Base-by-base conservation (phyloP, 2,329 filamentous ascomycete species). In the Venturia pyrina region DNA sequence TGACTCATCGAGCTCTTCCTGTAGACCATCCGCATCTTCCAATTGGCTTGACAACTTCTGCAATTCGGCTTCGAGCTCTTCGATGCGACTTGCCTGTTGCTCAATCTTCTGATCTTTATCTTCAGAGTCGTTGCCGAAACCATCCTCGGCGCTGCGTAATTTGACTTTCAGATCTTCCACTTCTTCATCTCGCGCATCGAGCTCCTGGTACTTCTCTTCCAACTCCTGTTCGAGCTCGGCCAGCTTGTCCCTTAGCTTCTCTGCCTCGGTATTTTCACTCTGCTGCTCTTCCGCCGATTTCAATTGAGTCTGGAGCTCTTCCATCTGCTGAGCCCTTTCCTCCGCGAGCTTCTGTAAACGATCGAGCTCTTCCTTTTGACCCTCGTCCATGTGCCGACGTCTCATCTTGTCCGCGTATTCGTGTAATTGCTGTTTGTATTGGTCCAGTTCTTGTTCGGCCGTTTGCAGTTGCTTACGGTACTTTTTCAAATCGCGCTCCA, bases 361-460 rank as follows among this genome's bases (percentile, higher is more conserved):
- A 17, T 81, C 78, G 72, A 87, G 79, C 71, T 88, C 85, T 68
- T 84, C 81, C 63, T 85, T 86, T 70, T 91, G 83, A 67, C 82
- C 85, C 69, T 91, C 87, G 71, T 92, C 87, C 13, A 84, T 85
- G 69, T 91, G 87, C 71, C 89, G 89, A 71, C 85, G 85, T 76
- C 91, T 91, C 65, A 91, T 83, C 72, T 89, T 90, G 67, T 96
- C 89, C 68, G 93, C 89, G 67, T 96, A 85, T 68, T 96, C 90
- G 66, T 88, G 79, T 69, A 97, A 86, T 74, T 96, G 90, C 71
- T 89, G 82, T 65, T 89, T 86, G 75, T 96, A 96, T 67, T 83
- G 83, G 73, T 96, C 93, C 2, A 98, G 82, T 68, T 97, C 91
- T 69, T 87, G 88, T 78, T 98, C 93, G 3, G 93, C 93, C 28